Conservation (phyloP, 495 filamentous ascomycete species). For the Astrothelium macrocarpum region DNA sequence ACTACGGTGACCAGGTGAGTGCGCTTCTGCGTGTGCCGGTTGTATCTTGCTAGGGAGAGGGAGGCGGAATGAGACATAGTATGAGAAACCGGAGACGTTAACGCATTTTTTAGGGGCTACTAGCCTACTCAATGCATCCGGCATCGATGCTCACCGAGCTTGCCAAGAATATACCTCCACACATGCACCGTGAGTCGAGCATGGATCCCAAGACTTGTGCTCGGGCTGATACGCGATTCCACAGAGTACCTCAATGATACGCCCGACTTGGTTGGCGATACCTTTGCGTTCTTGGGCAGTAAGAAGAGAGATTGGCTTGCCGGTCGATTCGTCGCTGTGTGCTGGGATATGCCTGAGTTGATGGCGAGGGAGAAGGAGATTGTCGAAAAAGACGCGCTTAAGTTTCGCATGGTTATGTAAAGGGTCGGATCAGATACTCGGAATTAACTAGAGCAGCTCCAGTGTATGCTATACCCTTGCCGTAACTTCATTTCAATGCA, state of each 20-base stretch:
- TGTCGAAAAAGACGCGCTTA: slow-evolving; percentile 5
- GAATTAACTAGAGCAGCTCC: background rate
- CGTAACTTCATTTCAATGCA: background rate
- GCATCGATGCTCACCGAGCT: slow-evolving; percentile 2
- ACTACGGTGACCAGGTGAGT: slow-evolving; percentile 4
- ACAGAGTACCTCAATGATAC: slow-evolving; percentile 4
- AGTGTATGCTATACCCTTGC: background rate
- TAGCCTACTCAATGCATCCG: slow-evolving; percentile 9
- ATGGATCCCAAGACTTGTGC: background rate
- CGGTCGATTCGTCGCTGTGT: background rate
- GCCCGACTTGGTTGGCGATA: slow-evolving; percentile 7
- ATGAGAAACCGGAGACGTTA: background rate
- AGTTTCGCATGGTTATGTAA: slow-evolving; percentile 5
- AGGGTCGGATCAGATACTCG: background rate
- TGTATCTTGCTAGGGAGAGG: background rate
- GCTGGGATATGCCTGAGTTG: slow-evolving; percentile 8
- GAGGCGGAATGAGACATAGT: background rate
- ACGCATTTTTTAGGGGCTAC: background rate
- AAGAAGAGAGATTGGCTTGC: slow-evolving; percentile 6
- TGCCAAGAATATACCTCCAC: slow-evolving; percentile 5
- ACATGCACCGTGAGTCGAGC: slow-evolving; percentile 5
- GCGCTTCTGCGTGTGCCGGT: background rate
- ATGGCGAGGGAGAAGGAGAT: slow-evolving; percentile 8
- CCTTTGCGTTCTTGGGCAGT: slow-evolving; percentile 3
- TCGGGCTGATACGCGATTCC: background rate